phyloP scores from a whole-genome alignment of 202 grass and related monocot genomes.

The Digitaria exilis region DNA sequence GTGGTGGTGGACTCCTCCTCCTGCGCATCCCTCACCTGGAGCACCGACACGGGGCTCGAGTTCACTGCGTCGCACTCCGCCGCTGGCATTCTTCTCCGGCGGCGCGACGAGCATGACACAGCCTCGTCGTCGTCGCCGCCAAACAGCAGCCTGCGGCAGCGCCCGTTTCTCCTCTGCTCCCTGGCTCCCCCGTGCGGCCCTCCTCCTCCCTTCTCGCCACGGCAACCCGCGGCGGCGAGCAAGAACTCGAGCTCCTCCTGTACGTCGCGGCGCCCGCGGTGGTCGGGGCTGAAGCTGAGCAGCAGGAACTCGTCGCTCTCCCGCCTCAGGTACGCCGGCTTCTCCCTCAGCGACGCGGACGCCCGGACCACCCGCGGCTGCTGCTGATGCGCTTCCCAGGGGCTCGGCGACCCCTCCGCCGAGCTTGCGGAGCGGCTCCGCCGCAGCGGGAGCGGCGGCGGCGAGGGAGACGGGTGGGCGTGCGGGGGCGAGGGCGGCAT shows the following conservation, averaged over 20 bases:
- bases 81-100: neutral
- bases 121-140: neutral
- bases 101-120: neutral
- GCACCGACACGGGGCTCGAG: constrained; percentile 87
- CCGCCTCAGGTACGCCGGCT: constrained; percentile 55
- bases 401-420: constrained; percentile 37
- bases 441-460: neutral
- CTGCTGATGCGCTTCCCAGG: neutral
- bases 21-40: constrained; percentile 44
- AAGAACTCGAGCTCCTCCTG: neutral
- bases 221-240: neutral
- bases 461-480: too few species aligned
- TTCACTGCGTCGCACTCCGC: constrained; percentile 19
- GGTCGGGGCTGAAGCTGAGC: constrained; percentile 78
- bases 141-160: constrained; percentile 28
- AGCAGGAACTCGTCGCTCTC: constrained; percentile 86
- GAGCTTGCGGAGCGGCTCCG: constrained; percentile 59
- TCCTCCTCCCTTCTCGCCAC: neutral
- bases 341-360: constrained; percentile 49
- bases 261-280: neutral
- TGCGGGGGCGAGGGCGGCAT: constrained; percentile 41
- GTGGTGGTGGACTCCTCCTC: constrained; percentile 30
- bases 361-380: neutral
- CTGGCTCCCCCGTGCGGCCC: neutral
- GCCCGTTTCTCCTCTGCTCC: constrained; percentile 18